Base-by-base conservation (phyloP, 2,329 filamentous ascomycete species). In the Blastomyces emzantsi region DNA sequence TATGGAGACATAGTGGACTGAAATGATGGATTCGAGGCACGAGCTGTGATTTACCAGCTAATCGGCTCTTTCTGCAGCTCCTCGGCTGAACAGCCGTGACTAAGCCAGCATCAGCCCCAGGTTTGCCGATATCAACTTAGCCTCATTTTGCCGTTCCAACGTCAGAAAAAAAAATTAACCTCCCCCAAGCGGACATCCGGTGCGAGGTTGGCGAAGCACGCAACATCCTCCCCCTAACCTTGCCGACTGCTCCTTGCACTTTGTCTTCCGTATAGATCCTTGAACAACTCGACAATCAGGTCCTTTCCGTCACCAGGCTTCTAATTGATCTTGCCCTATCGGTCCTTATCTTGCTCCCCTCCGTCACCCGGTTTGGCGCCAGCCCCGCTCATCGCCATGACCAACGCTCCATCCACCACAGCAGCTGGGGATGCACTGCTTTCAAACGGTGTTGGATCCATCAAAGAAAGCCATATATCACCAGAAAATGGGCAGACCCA, bases 31-130 rank as follows among this genome's bases (percentile, higher is more conserved):
- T 36, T 33, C 7, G 33, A 36, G 8, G 33, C 33, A 36, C 33
- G 8, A 2, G 33, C 9, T 36, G 33, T 36, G 9, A 2, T 9
- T 36, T 36, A 7, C 19, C 22, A n/a, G 7, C 19, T 19, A 0
- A 22, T 41, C 30, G 30, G 25, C 54, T 33, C 11, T 55, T 19
- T 0, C 11, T 15, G 54, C 56, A 9, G n/a, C 39, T 19, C 56
- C 56, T 59, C 56, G 56, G 56, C 56, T 45, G 39, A 45, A 41
- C n/a, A 19, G 52, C 17, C 17, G 30, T 55, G 52, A 55, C 52
- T 55, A 55, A 41, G 33, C 56, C 56, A 13, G 13, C 45, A 45
- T 13, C 22, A 19, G 19, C 56, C 13, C 56, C 22, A 30, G 6
- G 1, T 17, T 33, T 36, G 56, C 56, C 22, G 56, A 55, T 55